These are phyloP conservation scores for Colletotrichum viniferum DNA, from an alignment of 2,329 filamentous ascomycete genomes.

Conservation along the genomic window DNA sequence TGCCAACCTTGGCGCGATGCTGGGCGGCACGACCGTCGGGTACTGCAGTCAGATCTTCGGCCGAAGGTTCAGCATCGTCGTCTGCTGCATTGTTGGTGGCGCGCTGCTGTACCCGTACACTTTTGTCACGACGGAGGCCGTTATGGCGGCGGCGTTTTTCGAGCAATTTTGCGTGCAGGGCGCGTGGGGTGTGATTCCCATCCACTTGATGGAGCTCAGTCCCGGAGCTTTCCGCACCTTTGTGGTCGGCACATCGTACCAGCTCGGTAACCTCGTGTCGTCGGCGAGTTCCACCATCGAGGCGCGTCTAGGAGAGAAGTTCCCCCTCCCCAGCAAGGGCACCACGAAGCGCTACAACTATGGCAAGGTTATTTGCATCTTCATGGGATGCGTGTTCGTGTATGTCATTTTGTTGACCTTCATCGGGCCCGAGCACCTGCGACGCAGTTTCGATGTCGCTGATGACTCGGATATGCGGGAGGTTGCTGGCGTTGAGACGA, in stretches of 20 bases:
- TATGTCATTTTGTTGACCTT: conserved; percentile 67
- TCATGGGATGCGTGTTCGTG: conserved; percentile 82
- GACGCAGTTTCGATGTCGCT: conserved; percentile 54
- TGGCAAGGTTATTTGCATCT: conserved; percentile 86
- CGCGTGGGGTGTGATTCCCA: conserved; percentile 78
- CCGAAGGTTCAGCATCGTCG: conserved; percentile 70
- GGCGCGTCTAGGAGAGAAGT: conserved; percentile 74
- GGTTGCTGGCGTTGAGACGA: conserved; percentile 44
- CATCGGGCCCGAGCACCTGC: conserved; percentile 62
- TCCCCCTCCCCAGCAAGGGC: conserved; percentile 67
- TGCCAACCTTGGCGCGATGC: conserved; percentile 73
- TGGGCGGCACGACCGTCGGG: conserved; percentile 69
- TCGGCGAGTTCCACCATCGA: conserved; percentile 77
- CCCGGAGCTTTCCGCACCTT: conserved; percentile 76
- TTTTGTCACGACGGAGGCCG: conserved; percentile 62
- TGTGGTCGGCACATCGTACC: conserved; percentile 75
- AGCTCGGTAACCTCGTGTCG: conserved; percentile 77
- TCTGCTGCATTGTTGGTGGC: conserved; percentile 68
- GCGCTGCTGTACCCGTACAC: conserved; percentile 85
- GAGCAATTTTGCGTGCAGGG: conserved; percentile 81
- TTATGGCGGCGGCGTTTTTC: conserved; percentile 85
- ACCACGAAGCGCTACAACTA: conserved; percentile 67
- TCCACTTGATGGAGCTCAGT: conserved; percentile 78
- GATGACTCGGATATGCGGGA: conserved; percentile 54
- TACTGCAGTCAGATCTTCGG: conserved; percentile 74